These are phyloP conservation scores for Aspergillus neoniger DNA, from an alignment of 2,329 filamentous ascomycete genomes.

Conservation along the genomic window DNA sequence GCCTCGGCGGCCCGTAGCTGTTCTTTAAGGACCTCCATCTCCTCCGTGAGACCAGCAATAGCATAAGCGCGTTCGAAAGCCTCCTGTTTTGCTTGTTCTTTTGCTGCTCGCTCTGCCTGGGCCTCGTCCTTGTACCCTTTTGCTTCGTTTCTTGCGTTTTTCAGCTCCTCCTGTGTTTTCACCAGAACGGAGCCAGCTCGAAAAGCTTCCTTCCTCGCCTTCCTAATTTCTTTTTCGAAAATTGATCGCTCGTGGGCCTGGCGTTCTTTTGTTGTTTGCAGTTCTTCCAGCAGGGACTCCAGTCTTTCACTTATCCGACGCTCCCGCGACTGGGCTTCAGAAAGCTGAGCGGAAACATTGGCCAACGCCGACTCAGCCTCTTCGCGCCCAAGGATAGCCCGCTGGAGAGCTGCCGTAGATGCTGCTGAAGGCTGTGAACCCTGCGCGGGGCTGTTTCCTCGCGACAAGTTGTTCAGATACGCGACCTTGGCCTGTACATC, in stretches of 20 bases:
- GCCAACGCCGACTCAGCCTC: conserved; percentile 46
- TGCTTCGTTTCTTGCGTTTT: conserved; percentile 46
- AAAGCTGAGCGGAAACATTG: conserved; percentile 38
- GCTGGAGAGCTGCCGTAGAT: conserved; percentile 47
- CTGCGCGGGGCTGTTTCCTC: conserved; percentile 34
- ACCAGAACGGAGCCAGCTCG: conserved; percentile 57
- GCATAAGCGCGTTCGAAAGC: conserved; percentile 51
- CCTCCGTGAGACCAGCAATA: conserved; percentile 48
- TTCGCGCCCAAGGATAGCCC: conserved; percentile 49
- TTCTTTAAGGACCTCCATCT: conserved; percentile 47
- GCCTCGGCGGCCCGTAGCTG: conserved; percentile 43
- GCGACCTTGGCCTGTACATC: conserved; percentile 53
- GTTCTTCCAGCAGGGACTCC: conserved; percentile 53
- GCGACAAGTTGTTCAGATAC: conserved; percentile 49
- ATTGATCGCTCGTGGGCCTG: conserved; percentile 50
- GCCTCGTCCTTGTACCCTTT: conserved; percentile 56
- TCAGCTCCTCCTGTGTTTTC: conserved; percentile 56
- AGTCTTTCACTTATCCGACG: conserved; percentile 48
- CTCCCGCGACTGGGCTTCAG: conserved; percentile 47
- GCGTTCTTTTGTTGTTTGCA: conserved; percentile 54
- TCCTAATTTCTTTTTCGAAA: conserved; percentile 60
- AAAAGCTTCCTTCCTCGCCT: conserved; percentile 59
- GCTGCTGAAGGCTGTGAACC: conserved; percentile 31
- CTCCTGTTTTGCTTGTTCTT: conserved; percentile 49
- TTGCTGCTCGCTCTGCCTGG: conserved; percentile 50